Percentiles rank a stretch among this genome's conserved stretches.
phyloP scores from a whole-genome alignment of 495 filamentous ascomycete genomes.

The Lichenothelia convexa region DNA sequence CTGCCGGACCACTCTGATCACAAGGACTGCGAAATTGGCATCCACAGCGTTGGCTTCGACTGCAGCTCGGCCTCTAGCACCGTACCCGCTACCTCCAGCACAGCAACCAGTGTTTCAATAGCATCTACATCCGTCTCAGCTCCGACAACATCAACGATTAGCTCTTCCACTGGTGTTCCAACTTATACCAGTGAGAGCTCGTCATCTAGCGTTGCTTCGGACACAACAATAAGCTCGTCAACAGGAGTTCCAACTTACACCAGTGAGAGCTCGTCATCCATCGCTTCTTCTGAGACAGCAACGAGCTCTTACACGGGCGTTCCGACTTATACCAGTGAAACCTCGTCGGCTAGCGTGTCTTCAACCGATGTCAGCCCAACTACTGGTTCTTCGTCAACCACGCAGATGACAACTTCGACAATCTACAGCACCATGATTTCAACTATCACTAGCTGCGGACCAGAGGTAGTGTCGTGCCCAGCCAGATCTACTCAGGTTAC shows the following conservation, averaged over 20 bases:
- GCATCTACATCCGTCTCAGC: slow-evolving; percentile 5
- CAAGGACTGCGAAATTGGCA: slow-evolving; percentile 45
- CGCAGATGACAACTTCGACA: slow-evolving; percentile 17
- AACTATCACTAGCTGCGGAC: slow-evolving; percentile 18
- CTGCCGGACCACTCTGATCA: slow-evolving; percentile 36
- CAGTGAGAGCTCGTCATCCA: background rate
- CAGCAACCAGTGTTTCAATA: slow-evolving; percentile 13
- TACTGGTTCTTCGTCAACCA: slow-evolving; percentile 9
- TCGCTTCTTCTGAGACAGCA: background rate
- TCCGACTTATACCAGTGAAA: background rate
- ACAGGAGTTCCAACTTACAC: no score
- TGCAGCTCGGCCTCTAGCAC: slow-evolving; percentile 37
- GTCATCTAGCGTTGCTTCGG: background rate
- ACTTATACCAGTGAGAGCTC: no score
- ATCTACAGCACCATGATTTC: slow-evolving; percentile 17
- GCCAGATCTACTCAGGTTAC: slow-evolving; percentile 9
- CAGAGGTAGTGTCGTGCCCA: slow-evolving; percentile 17
- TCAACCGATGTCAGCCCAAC: slow-evolving; percentile 7
- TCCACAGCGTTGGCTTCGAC: slow-evolving; percentile 66
- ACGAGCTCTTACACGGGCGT: background rate
- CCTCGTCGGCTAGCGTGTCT: slow-evolving; percentile 5
- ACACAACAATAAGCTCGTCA: background rate
- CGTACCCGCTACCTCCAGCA: slow-evolving; percentile 9
- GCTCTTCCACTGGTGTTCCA: no score
- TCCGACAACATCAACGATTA: background rate